Evolutionary conservation across 1,284 basidiomycete species (phyloP), one percentile per base, ranked within the genome.

Genomic region (Lignosus rhinocerotis): DNA sequence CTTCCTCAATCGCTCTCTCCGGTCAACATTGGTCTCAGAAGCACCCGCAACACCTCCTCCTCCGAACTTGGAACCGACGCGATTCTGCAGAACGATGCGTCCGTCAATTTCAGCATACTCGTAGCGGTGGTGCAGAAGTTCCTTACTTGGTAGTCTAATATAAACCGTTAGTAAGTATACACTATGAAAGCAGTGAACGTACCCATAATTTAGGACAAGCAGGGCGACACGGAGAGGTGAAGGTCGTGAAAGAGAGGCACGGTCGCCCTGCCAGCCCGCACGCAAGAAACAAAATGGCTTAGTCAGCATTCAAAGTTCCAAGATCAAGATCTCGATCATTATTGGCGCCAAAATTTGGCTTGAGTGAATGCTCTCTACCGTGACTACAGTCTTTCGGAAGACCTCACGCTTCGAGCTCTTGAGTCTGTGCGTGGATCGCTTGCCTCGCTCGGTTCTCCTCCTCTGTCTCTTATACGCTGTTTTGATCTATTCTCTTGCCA

Each of bases 31-130:
- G 43, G 89, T 90, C 77, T 99, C 97, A 33, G 89, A 92, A 25
- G 91, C 91, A 33, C 94, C 92, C 47, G 93, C 92, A 53, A 95
- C 93, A 80, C 94, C 95, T 70, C 94, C 94, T 59, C 94, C 93
- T 65, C 95, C 94, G 71, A 97, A 96, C 74, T 96, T 97, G 53
- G 93, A 95, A 51, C 94, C 94, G 53, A 95, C 94, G 73, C 93
- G 92, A 81, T 95, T 95, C 92, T 95, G 48, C 4, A 19, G n/a
- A 36, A 47, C 43, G 41, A 52, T 7, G 50, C 48, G 50, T 58
- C 5, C 48, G 50, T 58, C 5, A 62, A 25, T 25, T 17, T 31
- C 7, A 33, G 43, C 19, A 19, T 58, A 44, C 51, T 34, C 25
- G 41, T 36, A 21, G 30, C 6, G 21, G 0, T 4, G 16, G 4